phyloP scores from a whole-genome alignment of 2,329 filamentous ascomycete genomes.

The Penicillium sp. region DNA sequence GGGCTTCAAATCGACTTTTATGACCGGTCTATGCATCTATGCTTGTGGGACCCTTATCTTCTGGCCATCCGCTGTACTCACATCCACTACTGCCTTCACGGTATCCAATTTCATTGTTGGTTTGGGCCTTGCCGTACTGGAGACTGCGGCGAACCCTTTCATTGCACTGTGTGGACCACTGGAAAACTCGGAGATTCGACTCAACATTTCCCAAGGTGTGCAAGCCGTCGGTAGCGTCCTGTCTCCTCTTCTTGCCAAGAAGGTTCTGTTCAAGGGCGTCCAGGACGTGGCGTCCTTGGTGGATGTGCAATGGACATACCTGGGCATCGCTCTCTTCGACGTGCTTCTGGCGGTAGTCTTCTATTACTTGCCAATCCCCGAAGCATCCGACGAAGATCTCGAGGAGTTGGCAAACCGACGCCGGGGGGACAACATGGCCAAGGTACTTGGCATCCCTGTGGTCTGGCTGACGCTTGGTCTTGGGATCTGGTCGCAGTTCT shows the following conservation, averaged over 20 bases:
- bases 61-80: slow-evolving; percentile 63
- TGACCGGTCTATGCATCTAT: slow-evolving; percentile 60
- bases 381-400: slow-evolving; percentile 60
- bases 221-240: slow-evolving; percentile 60
- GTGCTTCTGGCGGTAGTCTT: slow-evolving; percentile 58
- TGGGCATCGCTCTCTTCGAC: slow-evolving; percentile 61
- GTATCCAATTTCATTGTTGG: slow-evolving; percentile 63
- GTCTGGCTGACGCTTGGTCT: slow-evolving; percentile 57
- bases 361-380: slow-evolving; percentile 61
- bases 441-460: slow-evolving; percentile 47
- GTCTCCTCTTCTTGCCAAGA: slow-evolving; percentile 58
- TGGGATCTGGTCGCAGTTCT: slow-evolving; percentile 56
- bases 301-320: slow-evolving; percentile 63
- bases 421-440: slow-evolving; percentile 49
- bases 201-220: slow-evolving; percentile 61
- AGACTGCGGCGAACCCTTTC: slow-evolving; percentile 61
- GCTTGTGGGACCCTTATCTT: slow-evolving; percentile 61
- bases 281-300: slow-evolving; percentile 53
- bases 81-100: slow-evolving; percentile 59
- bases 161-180: slow-evolving; percentile 60
- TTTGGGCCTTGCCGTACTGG: slow-evolving; percentile 58
- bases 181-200: slow-evolving; percentile 58
- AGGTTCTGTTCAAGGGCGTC: slow-evolving; percentile 55
- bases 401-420: slow-evolving; percentile 54
- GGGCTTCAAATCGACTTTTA: slow-evolving; percentile 63